A percentile compares a stretch with the other conserved stretches of the same genome.
These are phyloP conservation scores for Rehmannia glutinosa DNA, from an alignment of 257 asterid genomes.

Conservation along the genomic window DNA sequence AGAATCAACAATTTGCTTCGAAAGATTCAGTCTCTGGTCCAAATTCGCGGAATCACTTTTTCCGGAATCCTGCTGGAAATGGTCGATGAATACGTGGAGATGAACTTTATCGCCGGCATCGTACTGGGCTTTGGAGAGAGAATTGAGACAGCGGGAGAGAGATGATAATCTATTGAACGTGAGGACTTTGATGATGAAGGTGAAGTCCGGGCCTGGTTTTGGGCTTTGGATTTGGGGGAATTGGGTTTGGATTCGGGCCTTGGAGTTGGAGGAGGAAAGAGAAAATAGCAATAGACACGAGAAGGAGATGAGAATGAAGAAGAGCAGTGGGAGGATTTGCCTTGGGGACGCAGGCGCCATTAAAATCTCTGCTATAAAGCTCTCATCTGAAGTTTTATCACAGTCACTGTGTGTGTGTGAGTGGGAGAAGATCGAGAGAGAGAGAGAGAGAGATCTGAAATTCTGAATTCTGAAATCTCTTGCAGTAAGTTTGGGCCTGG, in stretches of 20 bases:
- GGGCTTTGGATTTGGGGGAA: slow-evolving; percentile 23
- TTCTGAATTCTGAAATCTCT: background rate
- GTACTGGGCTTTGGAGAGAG: slow-evolving; percentile 73
- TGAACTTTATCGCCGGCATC: slow-evolving; percentile 55
- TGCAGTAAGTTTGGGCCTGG: background rate
- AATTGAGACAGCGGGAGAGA: slow-evolving; percentile 79
- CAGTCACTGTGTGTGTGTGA: background rate
- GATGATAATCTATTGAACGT: slow-evolving; percentile 73
- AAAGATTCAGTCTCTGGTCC: slow-evolving; percentile 44
- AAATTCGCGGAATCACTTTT: slow-evolving; percentile 35
- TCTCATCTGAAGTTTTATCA: slow-evolving; percentile 14
- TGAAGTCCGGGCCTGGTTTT: slow-evolving; percentile 40
- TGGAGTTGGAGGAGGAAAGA: slow-evolving; percentile 29
- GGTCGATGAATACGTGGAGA: slow-evolving; percentile 77
- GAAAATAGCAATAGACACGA: slow-evolving; percentile 37
- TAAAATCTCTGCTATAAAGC: background rate
- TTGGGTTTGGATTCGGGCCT: slow-evolving; percentile 19
- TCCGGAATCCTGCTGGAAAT: slow-evolving; percentile 44
- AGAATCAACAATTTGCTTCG: slow-evolving; percentile 58
- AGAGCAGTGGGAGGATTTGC: slow-evolving; percentile 36
- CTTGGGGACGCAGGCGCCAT: slow-evolving; percentile 27
- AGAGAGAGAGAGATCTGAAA: slow-evolving; percentile 3
- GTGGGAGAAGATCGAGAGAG: background rate
- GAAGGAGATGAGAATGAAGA: slow-evolving; percentile 42
- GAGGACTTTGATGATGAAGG: slow-evolving; percentile 77